Evolutionary conservation across 371 early-diverging fungal species (phyloP).

Genomic region (Syncephalis fuscata): DNA sequence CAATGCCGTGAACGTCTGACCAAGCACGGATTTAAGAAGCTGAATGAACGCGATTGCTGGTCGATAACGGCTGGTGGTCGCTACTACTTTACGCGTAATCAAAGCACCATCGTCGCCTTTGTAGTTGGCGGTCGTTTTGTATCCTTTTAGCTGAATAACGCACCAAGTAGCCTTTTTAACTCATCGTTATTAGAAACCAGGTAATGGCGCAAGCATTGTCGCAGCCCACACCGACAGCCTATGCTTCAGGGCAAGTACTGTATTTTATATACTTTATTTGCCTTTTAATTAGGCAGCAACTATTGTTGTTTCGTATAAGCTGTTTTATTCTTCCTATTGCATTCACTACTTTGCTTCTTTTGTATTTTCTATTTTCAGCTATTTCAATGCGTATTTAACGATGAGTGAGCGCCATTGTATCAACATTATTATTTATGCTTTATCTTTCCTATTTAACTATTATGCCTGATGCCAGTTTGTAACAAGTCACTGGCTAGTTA

Average conservation of each 20-base stretch:
- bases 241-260: conserved; percentile 47
- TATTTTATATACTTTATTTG: background rate
- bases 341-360: no score
- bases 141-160: no score
- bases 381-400: no score
- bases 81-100: conserved; percentile 88
- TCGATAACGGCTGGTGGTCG: conserved; percentile 58
- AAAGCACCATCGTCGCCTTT: conserved; percentile 83
- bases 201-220: conserved; percentile 73
- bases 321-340: no score
- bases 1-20: conserved; percentile 42
- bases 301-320: conserved; percentile 12
- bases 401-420: no score
- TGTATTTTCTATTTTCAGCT: no score
- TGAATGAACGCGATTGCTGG: conserved; percentile 79
- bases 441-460: no score
- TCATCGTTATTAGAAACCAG: conserved; percentile 15
- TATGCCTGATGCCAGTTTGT: no score
- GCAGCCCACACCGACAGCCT: conserved; percentile 96
- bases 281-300: background rate
- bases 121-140: conserved; percentile 66
- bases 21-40: conserved; percentile 61
- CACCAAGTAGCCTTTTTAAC: no score
- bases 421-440: no score
- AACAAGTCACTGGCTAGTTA: no score